Percentiles rank a stretch among this genome's conserved stretches.
Evolutionary conservation across 164 flowering plant genomes (phyloP).

Genomic region (Vitis vinifera): DNA sequence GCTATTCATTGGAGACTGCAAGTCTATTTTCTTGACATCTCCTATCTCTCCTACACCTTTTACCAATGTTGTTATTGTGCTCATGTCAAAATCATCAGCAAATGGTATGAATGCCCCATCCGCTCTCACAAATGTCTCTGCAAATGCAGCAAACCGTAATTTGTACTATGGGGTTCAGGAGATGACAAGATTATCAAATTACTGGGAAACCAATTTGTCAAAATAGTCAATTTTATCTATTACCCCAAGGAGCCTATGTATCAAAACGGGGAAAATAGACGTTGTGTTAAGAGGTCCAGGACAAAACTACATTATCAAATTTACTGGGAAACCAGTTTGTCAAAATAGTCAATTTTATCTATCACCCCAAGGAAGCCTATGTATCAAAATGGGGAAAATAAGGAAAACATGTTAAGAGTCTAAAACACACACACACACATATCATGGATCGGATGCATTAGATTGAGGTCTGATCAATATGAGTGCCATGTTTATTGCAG

Average conservation of each 20-base stretch:
- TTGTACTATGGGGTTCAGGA: not conserved
- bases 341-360: too few species aligned
- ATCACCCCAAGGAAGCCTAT: too few species aligned
- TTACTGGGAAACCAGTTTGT: not conserved
- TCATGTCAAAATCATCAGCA: slow-evolving; percentile 73
- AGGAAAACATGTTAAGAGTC: not conserved
- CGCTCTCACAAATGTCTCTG: slow-evolving; percentile 83
- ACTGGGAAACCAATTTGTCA: not conserved
- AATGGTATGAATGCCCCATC: slow-evolving; percentile 81
- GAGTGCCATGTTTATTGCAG: too few species aligned
- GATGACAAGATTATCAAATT: not conserved
- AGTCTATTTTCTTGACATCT: slow-evolving; percentile 56
- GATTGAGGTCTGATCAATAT: too few species aligned
- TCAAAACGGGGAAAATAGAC: not conserved
- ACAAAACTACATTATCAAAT: not conserved
- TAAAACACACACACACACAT: too few species aligned
- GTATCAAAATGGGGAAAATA: not conserved
- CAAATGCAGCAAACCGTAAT: slow-evolving; percentile 12
- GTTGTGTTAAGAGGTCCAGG: not conserved
- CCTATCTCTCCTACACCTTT: slow-evolving; percentile 73
- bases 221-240: too few species aligned
- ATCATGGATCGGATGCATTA: too few species aligned
- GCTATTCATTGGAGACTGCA: slow-evolving; percentile 61
- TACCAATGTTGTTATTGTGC: slow-evolving; percentile 56
- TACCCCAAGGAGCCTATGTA: too few species aligned